These are phyloP conservation scores for Pachysandra terminalis DNA, from an alignment of 164 flowering plant genomes.

Conservation along the genomic window DNA sequence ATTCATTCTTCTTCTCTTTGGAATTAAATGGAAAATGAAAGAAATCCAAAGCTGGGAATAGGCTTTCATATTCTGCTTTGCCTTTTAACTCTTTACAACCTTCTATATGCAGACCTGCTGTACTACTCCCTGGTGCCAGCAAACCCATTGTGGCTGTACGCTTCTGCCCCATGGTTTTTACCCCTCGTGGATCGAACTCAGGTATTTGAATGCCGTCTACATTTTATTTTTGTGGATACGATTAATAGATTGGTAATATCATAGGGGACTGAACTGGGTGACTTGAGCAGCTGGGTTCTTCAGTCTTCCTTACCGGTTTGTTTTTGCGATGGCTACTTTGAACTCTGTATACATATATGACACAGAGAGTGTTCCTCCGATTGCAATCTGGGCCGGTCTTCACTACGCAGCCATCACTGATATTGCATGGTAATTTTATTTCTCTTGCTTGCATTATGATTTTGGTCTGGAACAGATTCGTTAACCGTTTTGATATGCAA, in stretches of 20 bases:
- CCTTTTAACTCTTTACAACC: slow-evolving; percentile 8
- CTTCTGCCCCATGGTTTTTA: slow-evolving; percentile 75
- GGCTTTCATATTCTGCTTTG: neutral
- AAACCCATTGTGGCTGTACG: slow-evolving; percentile 91
- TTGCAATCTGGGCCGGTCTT: slow-evolving; percentile 87
- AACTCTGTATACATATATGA: slow-evolving; percentile 90
- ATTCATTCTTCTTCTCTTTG: neutral
- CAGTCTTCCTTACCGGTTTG: slow-evolving; percentile 82
- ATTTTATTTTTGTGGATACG: neutral
- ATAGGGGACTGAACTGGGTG: slow-evolving; percentile 4
- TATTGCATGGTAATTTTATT: slow-evolving; percentile 65
- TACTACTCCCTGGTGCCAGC: slow-evolving; percentile 86
- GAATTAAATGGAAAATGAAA: neutral
- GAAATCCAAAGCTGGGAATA: neutral
- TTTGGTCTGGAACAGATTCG: neutral
- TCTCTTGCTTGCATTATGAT: neutral
- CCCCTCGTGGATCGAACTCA: slow-evolving; percentile 57
- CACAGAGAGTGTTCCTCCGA: slow-evolving; percentile 78
- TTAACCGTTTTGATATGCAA: slow-evolving; percentile 5
- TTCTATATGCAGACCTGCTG: slow-evolving; percentile 66
- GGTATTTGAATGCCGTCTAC: slow-evolving; percentile 32
- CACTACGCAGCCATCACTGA: slow-evolving; percentile 98
- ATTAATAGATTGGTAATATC: neutral
- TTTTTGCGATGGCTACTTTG: slow-evolving; percentile 91
- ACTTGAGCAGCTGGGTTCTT: slow-evolving; percentile 55